Percentiles rank a stretch among this genome's conserved stretches.
phyloP scores from a whole-genome alignment of 164 flowering plant genomes.

The Litsea cubeba region DNA sequence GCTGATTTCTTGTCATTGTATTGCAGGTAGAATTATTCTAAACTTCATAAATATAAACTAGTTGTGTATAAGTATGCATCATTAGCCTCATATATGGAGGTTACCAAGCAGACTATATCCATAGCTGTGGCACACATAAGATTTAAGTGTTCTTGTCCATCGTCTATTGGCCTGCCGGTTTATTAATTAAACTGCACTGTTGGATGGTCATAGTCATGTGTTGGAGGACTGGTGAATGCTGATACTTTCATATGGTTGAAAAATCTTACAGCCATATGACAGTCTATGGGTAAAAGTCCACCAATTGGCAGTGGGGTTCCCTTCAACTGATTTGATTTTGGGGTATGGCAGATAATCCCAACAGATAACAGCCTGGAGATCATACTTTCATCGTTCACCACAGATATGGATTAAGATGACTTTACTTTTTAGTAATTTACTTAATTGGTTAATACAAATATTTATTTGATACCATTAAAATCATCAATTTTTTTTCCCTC shows the following conservation, averaged over 20 bases:
- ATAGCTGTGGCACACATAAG: background rate
- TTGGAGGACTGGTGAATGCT: background rate
- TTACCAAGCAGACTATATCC: background rate
- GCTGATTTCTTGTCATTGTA: conserved; percentile 63
- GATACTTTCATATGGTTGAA: background rate
- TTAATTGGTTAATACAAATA: background rate
- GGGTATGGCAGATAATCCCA: background rate
- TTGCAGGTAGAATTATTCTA: conserved; percentile 49
- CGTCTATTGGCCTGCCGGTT: background rate
- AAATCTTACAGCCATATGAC: background rate
- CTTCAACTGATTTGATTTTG: no score
- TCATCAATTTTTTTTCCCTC: background rate
- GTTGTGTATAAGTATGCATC: background rate
- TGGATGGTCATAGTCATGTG: background rate
- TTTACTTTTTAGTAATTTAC: background rate
- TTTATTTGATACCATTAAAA: background rate
- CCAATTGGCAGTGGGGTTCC: background rate
- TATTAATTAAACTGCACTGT: background rate
- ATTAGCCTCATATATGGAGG: background rate
- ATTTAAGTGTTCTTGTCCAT: background rate
- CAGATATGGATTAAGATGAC: no score
- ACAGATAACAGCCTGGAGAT: background rate
- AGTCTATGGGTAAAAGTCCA: background rate
- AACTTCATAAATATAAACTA: no score
- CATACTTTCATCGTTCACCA: background rate